phyloP scores from a whole-genome alignment of 306 rosid species.

The Vigna radiata region DNA sequence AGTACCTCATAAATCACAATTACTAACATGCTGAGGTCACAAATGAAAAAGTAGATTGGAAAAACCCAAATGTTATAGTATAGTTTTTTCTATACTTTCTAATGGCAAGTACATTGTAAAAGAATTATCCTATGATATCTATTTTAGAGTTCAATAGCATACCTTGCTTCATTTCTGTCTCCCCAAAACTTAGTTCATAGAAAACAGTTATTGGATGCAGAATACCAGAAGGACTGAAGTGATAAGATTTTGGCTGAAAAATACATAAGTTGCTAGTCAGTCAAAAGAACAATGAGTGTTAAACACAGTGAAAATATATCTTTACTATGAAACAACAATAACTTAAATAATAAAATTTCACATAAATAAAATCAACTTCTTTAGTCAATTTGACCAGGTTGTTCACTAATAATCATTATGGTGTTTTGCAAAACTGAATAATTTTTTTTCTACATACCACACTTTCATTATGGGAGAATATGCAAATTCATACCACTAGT shows the following conservation, averaged over 20 bases:
- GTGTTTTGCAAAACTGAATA: not conserved
- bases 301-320: not conserved
- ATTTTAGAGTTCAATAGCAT: slow-evolving; percentile 41
- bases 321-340: slow-evolving; percentile 24
- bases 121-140: slow-evolving; percentile 28
- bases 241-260: slow-evolving; percentile 77
- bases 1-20: slow-evolving; percentile 15
- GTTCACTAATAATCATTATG: not conserved
- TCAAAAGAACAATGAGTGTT: slow-evolving; percentile 15
- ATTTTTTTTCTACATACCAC: not conserved
- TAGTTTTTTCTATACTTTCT: slow-evolving; percentile 7
- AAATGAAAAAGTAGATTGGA: slow-evolving; percentile 15
- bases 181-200: slow-evolving; percentile 90
- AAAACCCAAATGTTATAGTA: slow-evolving; percentile 11
- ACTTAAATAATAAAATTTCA: slow-evolving; percentile 27
- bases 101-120: slow-evolving; percentile 22
- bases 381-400: slow-evolving; percentile 21
- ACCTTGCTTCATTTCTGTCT: slow-evolving; percentile 98
- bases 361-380: slow-evolving; percentile 9
- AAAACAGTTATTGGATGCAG: slow-evolving; percentile 81
- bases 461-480: slow-evolving; percentile 27
- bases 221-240: slow-evolving; percentile 85
- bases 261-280: slow-evolving; percentile 39
- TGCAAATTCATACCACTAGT: slow-evolving; percentile 3
- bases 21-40: slow-evolving; percentile 16